A percentile compares a stretch with the other conserved stretches of the same genome.
These are phyloP conservation scores for Metrosideros polymorpha DNA, from an alignment of 441 rosid genomes.

Conservation along the genomic window DNA sequence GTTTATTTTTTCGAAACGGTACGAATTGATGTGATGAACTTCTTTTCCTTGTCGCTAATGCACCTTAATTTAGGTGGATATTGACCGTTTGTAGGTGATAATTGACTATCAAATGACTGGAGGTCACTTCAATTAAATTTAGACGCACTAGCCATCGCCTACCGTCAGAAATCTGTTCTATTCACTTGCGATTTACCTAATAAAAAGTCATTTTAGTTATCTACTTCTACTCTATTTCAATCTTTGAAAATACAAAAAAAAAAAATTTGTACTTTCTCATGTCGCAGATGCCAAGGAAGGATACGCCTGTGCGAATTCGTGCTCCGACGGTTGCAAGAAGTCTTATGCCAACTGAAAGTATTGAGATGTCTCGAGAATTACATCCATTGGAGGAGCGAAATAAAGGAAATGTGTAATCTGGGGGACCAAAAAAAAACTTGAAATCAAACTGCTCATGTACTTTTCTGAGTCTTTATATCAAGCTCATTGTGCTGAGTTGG, in stretches of 20 bases:
- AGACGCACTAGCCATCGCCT: background rate
- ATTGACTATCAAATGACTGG: background rate
- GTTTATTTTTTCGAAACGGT: background rate
- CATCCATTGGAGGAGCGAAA: background rate
- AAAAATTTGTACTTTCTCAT: background rate
- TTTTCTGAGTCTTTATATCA: background rate
- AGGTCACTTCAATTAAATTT: background rate
- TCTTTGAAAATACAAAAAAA: background rate
- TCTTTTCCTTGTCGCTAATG: background rate
- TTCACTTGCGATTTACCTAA: background rate
- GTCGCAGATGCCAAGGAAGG: background rate
- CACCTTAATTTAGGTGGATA: background rate
- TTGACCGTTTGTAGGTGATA: background rate
- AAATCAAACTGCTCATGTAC: background rate
- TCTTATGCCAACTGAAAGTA: background rate
- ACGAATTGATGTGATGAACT: background rate
- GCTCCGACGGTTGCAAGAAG: background rate
- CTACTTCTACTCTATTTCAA: background rate
- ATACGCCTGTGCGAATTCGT: background rate
- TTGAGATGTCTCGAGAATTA: background rate
- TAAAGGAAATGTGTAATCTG: background rate
- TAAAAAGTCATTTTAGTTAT: background rate
- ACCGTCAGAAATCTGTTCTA: background rate
- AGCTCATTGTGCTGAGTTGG: background rate
- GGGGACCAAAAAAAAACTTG: background rate